These are phyloP conservation scores for Ogataea zsoltii DNA, from an alignment of 805 yeast species.

Conservation along the genomic window DNA sequence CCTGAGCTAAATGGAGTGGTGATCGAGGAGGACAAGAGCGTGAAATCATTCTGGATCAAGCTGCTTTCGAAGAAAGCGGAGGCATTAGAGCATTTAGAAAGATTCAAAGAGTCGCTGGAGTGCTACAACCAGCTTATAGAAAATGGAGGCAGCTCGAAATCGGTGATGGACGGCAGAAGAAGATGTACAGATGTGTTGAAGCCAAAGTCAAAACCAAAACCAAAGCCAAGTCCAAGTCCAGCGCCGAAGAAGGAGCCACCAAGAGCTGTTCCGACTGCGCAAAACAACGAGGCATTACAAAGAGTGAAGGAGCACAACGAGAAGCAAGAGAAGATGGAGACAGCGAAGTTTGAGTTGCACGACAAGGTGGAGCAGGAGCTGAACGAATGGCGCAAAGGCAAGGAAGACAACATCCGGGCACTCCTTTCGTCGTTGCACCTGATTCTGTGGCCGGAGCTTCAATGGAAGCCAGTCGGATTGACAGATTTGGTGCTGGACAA, in stretches of 20 bases:
- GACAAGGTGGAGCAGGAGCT: constrained; percentile 62
- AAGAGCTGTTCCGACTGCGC: no score
- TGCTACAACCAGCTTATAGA: constrained; percentile 63
- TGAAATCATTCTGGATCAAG: constrained; percentile 74
- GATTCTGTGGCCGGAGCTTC: constrained; percentile 64
- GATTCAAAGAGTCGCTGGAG: constrained; percentile 59
- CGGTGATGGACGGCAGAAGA: constrained; percentile 76
- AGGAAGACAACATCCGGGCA: constrained; percentile 79
- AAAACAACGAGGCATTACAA: constrained; percentile 46
- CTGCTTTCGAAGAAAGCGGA: constrained; percentile 75
- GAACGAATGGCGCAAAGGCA: constrained; percentile 67
- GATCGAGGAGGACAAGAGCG: constrained; percentile 50
- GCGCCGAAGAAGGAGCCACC: constrained; percentile 21
- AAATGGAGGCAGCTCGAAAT: constrained; percentile 64
- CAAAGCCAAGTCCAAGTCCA: constrained; percentile 16
- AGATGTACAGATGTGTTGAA: constrained; percentile 68
- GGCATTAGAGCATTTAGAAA: constrained; percentile 77
- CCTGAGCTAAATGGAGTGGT: constrained; percentile 26
- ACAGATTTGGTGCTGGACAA: constrained; percentile 85
- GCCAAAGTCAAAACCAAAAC: constrained; percentile 44
- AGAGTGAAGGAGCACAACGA: constrained; percentile 50
- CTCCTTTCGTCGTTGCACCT: constrained; percentile 67
- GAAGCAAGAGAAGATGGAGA: constrained; percentile 49
- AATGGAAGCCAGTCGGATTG: constrained; percentile 67
- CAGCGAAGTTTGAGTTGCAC: constrained; percentile 58